Conservation (phyloP, 257 asterid genomes). For the Salvia splendens region DNA sequence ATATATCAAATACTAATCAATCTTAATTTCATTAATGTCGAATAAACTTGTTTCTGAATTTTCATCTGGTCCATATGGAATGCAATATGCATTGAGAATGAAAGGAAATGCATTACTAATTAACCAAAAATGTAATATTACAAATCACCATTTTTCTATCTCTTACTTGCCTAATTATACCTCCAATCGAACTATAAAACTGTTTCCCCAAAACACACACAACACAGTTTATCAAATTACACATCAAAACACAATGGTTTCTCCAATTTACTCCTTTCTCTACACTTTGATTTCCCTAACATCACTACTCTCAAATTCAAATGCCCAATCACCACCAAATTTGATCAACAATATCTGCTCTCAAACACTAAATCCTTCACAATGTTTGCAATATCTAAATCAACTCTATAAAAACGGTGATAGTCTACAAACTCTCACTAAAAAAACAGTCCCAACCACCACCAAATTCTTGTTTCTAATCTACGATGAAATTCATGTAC, state of each 20-base stretch:
- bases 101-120: not conserved
- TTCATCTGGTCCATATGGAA: not conserved
- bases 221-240: not conserved
- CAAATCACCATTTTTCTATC: not conserved
- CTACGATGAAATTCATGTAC: constrained; percentile 3
- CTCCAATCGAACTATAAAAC: not conserved
- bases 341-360: not conserved
- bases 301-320: not conserved
- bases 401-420: not conserved
- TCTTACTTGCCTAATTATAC: not conserved
- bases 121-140: not conserved
- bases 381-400: not conserved
- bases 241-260: not conserved
- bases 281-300: not conserved
- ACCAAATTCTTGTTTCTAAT: not conserved
- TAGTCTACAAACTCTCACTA: not conserved
- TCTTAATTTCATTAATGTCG: not conserved
- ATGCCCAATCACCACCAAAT: not conserved
- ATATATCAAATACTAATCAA: too few relatives aligned
- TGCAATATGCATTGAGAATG: not conserved
- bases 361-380: not conserved
- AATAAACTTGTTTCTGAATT: not conserved
- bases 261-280: not conserved
- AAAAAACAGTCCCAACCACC: not conserved
- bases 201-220: not conserved